A percentile compares a stretch with the other conserved stretches of the same genome.
Conservation (phyloP, 495 filamentous ascomycete species). For the Podospora anserina region DNA sequence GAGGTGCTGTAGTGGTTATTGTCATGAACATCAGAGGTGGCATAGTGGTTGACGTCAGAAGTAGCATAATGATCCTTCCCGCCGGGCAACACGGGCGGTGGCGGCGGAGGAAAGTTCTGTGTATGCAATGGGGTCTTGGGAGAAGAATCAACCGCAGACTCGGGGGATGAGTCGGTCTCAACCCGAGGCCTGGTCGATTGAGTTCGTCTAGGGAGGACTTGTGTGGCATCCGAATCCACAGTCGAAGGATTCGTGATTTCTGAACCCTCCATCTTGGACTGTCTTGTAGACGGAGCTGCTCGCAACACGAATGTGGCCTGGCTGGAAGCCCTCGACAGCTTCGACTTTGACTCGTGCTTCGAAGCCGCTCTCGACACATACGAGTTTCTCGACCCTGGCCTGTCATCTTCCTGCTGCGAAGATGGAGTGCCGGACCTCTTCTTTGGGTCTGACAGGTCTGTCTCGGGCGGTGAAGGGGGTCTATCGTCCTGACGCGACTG, state of each 20-base stretch:
- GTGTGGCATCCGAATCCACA: constrained; percentile 52
- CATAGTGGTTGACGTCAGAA: constrained; percentile 40
- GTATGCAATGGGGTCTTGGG: constrained; percentile 56
- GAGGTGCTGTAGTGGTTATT: constrained; percentile 22
- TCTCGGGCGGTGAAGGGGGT: constrained; percentile 56
- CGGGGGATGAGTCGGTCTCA: constrained; percentile 43
- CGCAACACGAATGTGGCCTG: constrained; percentile 40
- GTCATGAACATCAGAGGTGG: constrained; percentile 30
- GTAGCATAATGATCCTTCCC: constrained; percentile 30
- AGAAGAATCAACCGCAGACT: constrained; percentile 52
- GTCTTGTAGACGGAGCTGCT: constrained; percentile 15
- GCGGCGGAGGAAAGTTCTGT: constrained; percentile 48
- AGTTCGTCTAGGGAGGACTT: constrained; percentile 60
- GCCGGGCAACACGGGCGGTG: constrained; percentile 34
- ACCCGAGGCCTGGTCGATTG: constrained; percentile 32
- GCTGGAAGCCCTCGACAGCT: constrained; percentile 47
- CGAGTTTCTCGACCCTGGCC: constrained; percentile 39
- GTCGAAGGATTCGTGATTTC: constrained; percentile 27
- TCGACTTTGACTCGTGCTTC: constrained; percentile 46
- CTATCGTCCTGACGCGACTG: constrained; percentile 40
- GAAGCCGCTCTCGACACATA: constrained; percentile 44
- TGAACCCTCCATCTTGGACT: constrained; percentile 10
- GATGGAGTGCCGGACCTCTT: constrained; percentile 36
- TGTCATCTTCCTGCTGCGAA: constrained; percentile 35
- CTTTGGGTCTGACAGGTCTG: constrained; percentile 49